Percentiles rank a stretch among this genome's conserved stretches.
These are phyloP conservation scores for Candida smagusa DNA, from an alignment of 1,139 yeast species.

Conservation along the genomic window DNA sequence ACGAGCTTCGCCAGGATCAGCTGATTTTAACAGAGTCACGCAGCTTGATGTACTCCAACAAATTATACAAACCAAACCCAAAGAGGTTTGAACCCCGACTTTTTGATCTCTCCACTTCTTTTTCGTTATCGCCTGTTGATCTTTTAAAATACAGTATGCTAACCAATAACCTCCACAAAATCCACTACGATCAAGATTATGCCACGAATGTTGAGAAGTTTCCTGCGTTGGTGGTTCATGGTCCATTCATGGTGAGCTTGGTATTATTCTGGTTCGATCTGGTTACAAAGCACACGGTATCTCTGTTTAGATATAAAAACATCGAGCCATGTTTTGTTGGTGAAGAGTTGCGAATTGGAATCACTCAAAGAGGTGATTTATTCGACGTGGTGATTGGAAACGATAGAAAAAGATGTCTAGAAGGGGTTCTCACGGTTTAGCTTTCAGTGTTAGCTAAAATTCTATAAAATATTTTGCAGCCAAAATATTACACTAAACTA, in stretches of 20 bases:
- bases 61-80: slow-evolving; percentile 9
- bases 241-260: slow-evolving; percentile 71
- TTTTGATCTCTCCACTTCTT: not conserved
- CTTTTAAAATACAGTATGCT: slow-evolving; percentile 67
- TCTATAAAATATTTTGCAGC: not conserved
- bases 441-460: not conserved
- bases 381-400: slow-evolving; percentile 6
- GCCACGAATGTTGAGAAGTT: slow-evolving; percentile 54
- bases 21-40: slow-evolving; percentile 26
- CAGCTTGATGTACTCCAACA: slow-evolving; percentile 36
- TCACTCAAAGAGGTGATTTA: not conserved
- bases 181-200: slow-evolving; percentile 67
- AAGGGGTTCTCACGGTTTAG: not conserved
- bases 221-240: slow-evolving; percentile 67
- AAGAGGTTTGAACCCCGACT: not conserved
- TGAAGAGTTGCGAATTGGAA: slow-evolving; percentile 6
- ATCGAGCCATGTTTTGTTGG: slow-evolving; percentile 44
- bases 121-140: slow-evolving; percentile 7
- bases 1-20: slow-evolving; percentile 26
- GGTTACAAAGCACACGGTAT: slow-evolving; percentile 16
- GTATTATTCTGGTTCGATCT: slow-evolving; percentile 47
- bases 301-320: slow-evolving; percentile 46
- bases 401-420: too few relatives aligned
- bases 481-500: slow-evolving; percentile 1
- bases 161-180: slow-evolving; percentile 77